Percentiles rank a stretch among this genome's conserved stretches.
Evolutionary conservation across 345 rosid genomes (phyloP).

Genomic region (Citrus sp.): DNA sequence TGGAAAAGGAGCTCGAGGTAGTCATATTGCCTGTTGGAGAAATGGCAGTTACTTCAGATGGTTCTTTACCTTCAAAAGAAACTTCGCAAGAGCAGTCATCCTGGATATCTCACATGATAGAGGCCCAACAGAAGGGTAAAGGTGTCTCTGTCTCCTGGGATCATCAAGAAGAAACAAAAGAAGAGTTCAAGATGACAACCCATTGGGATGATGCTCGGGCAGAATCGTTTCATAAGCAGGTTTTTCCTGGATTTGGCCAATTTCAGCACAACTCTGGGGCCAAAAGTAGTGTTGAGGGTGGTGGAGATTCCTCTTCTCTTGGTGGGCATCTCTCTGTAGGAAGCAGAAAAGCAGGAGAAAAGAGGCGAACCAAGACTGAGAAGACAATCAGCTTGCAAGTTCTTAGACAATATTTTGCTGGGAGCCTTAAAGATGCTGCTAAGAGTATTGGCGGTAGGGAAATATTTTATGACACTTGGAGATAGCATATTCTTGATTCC

Average conservation of each 20-base stretch:
- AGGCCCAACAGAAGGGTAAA: conserved; percentile 60
- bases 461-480: conserved; percentile 16
- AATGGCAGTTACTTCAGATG: conserved; percentile 27
- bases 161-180: conserved; percentile 54
- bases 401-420: conserved; percentile 84
- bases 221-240: conserved; percentile 29
- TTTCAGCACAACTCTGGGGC: conserved; percentile 31
- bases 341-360: conserved; percentile 50
- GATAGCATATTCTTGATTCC: conserved; percentile 8
- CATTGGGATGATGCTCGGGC: conserved; percentile 37
- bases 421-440: conserved; percentile 98
- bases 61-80: conserved; percentile 39
- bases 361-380: conserved; percentile 71
- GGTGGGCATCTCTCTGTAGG: conserved; percentile 30
- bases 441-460: conserved; percentile 87
- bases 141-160: conserved; percentile 63
- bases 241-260: conserved; percentile 36
- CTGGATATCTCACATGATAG: conserved; percentile 57
- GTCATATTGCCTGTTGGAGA: conserved; percentile 34
- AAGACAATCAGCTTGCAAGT: conserved; percentile 82
- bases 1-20: conserved; percentile 58
- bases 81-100: conserved; percentile 42
- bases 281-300: conserved; percentile 28
- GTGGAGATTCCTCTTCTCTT: conserved; percentile 27
- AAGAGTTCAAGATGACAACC: conserved; percentile 52